phyloP scores from a whole-genome alignment of 495 filamentous ascomycete genomes.

The Pseudevernia furfuracea region DNA sequence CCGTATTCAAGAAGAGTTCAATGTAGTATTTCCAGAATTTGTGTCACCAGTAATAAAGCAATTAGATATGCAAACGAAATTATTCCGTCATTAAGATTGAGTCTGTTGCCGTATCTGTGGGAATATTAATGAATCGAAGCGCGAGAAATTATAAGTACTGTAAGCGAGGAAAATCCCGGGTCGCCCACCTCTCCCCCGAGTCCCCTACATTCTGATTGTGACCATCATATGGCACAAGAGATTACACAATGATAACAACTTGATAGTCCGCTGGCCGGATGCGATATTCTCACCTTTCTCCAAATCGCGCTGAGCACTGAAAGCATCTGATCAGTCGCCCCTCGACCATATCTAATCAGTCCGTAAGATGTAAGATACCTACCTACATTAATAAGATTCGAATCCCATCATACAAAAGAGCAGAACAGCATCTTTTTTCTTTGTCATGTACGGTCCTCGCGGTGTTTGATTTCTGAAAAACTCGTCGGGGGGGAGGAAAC shows the following conservation, averaged over 20 bases:
- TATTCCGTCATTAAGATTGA: no score
- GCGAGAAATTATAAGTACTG: no score
- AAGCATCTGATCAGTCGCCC: neutral
- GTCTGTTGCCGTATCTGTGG: no score
- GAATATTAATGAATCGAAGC: no score
- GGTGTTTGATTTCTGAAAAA: neutral
- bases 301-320: neutral
- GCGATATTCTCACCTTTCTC: neutral
- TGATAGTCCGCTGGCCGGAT: neutral
- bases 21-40: neutral
- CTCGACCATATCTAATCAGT: neutral
- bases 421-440: neutral
- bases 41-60: neutral
- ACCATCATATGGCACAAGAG: neutral
- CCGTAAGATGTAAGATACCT: no score
- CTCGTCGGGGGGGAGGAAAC: no score
- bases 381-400: no score
- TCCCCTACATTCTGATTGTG: no score
- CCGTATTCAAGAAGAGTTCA: neutral
- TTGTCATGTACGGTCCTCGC: neutral
- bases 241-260: neutral
- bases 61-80: neutral
- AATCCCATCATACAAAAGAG: neutral
- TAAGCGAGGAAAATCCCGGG: no score
- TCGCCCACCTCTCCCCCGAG: no score